Percentiles rank a stretch among this genome's conserved stretches.
phyloP scores from a whole-genome alignment of 805 yeast genomes.

The Komagataella mondaviorum region DNA sequence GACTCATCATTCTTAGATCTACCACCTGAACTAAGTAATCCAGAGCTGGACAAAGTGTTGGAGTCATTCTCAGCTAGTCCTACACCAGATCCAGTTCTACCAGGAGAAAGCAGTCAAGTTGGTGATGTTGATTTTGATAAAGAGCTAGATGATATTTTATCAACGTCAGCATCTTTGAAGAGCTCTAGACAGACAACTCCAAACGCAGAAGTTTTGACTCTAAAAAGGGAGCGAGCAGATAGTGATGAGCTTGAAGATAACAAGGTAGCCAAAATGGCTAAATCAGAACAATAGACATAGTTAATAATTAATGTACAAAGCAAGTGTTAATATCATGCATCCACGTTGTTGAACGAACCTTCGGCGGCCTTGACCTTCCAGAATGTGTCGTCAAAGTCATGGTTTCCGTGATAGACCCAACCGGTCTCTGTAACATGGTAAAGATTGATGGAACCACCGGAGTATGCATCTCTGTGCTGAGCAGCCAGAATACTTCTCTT shows the following conservation, averaged over 20 bases:
- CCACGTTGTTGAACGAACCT: slow-evolving; percentile 78
- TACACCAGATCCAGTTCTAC: slow-evolving; percentile 1
- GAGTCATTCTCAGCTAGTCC: slow-evolving; percentile 7
- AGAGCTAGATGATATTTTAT: not conserved
- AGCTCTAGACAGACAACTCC: not conserved
- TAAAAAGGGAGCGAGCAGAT: not conserved
- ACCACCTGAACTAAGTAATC: slow-evolving; percentile 2
- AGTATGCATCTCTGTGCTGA: slow-evolving; percentile 94
- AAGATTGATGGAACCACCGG: slow-evolving; percentile 92
- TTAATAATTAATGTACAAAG: not conserved
- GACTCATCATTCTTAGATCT: not conserved
- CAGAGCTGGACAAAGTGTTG: slow-evolving; percentile 7
- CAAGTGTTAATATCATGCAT: slow-evolving; percentile 18
- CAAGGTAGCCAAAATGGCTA: not conserved
- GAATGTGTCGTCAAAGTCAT: slow-evolving; percentile 80
- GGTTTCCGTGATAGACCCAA: slow-evolving; percentile 93
- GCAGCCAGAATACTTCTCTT: slow-evolving; percentile 95
- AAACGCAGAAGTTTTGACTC: not conserved
- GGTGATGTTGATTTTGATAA: not conserved
- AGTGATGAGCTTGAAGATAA: not conserved
- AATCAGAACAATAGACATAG: not conserved
- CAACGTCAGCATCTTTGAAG: not conserved
- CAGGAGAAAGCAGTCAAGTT: not conserved
- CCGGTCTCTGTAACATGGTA: slow-evolving; percentile 90
- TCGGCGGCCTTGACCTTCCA: slow-evolving; percentile 87